Percentiles rank a stretch among this genome's conserved stretches.
Conservation (phyloP, 192 early-diverging fungal species). For the Cetraspora pellucida region DNA sequence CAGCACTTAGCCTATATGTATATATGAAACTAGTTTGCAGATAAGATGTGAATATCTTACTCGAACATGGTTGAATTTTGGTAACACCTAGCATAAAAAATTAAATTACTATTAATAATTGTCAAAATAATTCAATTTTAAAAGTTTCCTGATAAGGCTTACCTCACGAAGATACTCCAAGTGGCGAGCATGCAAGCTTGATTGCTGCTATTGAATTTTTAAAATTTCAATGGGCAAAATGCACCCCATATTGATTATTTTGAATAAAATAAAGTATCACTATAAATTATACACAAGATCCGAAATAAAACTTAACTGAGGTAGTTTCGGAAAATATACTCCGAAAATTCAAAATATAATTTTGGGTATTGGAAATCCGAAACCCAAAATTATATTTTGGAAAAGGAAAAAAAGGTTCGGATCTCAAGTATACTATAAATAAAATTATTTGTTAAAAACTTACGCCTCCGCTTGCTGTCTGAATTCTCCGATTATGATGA, state of each 20-base stretch:
- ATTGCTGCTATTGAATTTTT: conserved; percentile 46
- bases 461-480: conserved; percentile 45
- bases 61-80: conserved; percentile 61
- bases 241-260: background rate
- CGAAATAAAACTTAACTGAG: too few species aligned
- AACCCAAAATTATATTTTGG: too few species aligned
- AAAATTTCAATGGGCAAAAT: background rate
- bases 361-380: too few species aligned
- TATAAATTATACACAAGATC: background rate
- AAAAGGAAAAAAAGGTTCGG: background rate
- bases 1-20: too few species aligned
- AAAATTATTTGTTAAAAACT: conserved; percentile 13
- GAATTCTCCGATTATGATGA: conserved; percentile 54
- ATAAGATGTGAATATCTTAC: background rate
- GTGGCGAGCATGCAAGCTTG: conserved; percentile 63
- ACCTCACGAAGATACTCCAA: conserved; percentile 72
- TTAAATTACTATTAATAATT: background rate
- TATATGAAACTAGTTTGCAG: too few species aligned
- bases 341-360: too few species aligned
- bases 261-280: background rate
- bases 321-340: too few species aligned
- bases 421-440: background rate
- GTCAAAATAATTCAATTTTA: background rate
- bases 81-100: conserved; percentile 41
- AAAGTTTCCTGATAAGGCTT: background rate